A percentile compares a stretch with the other conserved stretches of the same genome.
Evolutionary conservation across 495 filamentous ascomycete species (phyloP).

Genomic region (Penicillium robsamsonii): DNA sequence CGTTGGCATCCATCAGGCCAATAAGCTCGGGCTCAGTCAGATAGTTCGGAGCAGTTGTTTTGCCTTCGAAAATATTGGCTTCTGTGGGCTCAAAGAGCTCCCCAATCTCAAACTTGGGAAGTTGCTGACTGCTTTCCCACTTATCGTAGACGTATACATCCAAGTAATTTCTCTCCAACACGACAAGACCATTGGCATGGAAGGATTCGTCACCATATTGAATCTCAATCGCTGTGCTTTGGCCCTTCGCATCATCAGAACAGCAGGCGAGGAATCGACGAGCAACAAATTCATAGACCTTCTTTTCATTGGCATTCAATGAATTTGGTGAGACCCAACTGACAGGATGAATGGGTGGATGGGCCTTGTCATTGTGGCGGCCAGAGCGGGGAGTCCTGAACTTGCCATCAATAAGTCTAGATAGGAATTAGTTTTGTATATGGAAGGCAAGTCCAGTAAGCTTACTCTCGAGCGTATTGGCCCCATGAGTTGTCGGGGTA

Average conservation of each 20-base stretch:
- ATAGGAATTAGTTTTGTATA: slow-evolving; percentile 12
- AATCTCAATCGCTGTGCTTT: slow-evolving; percentile 79
- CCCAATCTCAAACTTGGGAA: slow-evolving; percentile 73
- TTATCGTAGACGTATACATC: slow-evolving; percentile 96
- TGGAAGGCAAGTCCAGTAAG: neutral
- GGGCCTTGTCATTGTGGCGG: slow-evolving; percentile 88
- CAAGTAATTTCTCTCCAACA: slow-evolving; percentile 85
- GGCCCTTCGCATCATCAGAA: slow-evolving; percentile 87
- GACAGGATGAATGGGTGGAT: slow-evolving; percentile 95
- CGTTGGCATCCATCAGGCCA: slow-evolving; percentile 96
- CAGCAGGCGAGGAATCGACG: slow-evolving; percentile 95
- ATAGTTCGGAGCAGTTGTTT: slow-evolving; percentile 79
- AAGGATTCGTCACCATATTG: slow-evolving; percentile 82
- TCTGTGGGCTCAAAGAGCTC: slow-evolving; percentile 87
- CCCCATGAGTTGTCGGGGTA: slow-evolving; percentile 75
- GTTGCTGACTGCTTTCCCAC: slow-evolving; percentile 82
- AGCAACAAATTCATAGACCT: slow-evolving; percentile 91
- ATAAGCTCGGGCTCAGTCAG: slow-evolving; percentile 97
- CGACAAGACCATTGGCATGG: slow-evolving; percentile 75
- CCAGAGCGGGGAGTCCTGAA: slow-evolving; percentile 82
- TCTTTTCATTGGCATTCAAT: slow-evolving; percentile 63
- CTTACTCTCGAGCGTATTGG: slow-evolving; percentile 67
- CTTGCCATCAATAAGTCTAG: slow-evolving; percentile 67
- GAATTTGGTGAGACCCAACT: slow-evolving; percentile 64
- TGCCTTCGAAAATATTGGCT: slow-evolving; percentile 82